Base-by-base conservation (phyloP, 805 yeast species). In the Saccharomyces paradoxus region DNA sequence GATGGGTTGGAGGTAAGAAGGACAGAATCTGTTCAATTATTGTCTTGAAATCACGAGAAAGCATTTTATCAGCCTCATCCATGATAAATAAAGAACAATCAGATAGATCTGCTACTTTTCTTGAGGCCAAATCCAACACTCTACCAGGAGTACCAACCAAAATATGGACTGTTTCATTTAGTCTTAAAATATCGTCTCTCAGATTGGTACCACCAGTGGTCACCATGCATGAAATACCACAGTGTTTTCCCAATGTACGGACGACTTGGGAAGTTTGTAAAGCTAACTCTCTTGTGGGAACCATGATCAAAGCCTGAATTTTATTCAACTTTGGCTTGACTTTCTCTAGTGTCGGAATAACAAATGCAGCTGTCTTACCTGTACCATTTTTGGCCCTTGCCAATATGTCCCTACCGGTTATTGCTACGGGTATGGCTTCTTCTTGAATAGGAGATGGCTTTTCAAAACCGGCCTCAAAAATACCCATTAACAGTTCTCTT, bases 311-410 rank as follows among this genome's bases (percentile, higher is more conserved):
- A 7, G 96, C 94, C 73, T 94, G 99, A 63, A 90, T 89, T 68
- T 87, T 86, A 71, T 84, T 81, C 50, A 83, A 62, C 66, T 89
- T 87, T 54, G 97, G 91, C 72, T 91, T 88, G 57, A 90, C 79
- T 68, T 84, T 87, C 71, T 94, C 96, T 66, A 94, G 78, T 29
- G 96, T 81, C 51, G 99, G 99, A 61, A 94, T 92, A 50, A 89
- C 86, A 71, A 94, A 94, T 6, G 99, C 96, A 1, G 98, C 99
- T 8, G 99, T 94, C 70, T 94, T 94, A 65, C 99, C 99, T 0
- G 99, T 94, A 59, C 99, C 99, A 73, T 94, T 94, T 71, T 94
- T 94, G 48, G 99, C 98, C 75, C 99, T 82, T 14, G 99, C 99
- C 59, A 94, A 79, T 56, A 94, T 87, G 72, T 94, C 99, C 74